A percentile compares a stretch with the other conserved stretches of the same genome.
Conservation (phyloP, 2,329 filamentous ascomycete species). For the Claviceps digitariae region DNA sequence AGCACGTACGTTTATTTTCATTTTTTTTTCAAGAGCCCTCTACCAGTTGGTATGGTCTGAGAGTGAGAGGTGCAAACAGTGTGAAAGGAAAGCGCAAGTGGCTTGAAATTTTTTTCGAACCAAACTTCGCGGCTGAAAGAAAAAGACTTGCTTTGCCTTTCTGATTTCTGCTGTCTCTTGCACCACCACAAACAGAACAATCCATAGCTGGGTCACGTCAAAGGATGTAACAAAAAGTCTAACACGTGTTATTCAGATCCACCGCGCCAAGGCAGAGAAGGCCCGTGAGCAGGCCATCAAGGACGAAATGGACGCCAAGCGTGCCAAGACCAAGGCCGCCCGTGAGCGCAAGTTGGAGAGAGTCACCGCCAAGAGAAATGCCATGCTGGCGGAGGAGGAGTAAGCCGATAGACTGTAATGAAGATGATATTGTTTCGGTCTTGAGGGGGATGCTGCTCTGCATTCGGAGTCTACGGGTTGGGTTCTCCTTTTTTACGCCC, state of each 20-base stretch:
- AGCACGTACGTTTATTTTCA: constrained; percentile 69
- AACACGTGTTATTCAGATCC: constrained; percentile 52
- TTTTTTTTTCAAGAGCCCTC: neutral
- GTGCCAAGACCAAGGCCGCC: constrained; percentile 99
- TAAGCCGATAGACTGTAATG: constrained; percentile 31
- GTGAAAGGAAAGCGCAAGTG: neutral
- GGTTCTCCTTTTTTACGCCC: constrained; percentile 33
- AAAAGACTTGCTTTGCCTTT: no score
- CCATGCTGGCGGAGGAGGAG: constrained; percentile 61
- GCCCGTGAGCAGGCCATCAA: constrained; percentile 87
- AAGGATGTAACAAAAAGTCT: no score
- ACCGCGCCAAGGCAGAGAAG: constrained; percentile 99
- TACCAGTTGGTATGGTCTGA: neutral
- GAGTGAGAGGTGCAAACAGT: neutral
- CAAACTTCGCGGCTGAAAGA: no score
- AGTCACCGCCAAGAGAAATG: constrained; percentile 78
- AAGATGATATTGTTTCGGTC: constrained; percentile 25
- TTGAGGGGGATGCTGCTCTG: constrained; percentile 43
- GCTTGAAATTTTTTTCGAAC: no score
- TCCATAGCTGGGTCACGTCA: no score
- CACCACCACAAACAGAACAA: neutral
- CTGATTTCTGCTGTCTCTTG: no score
- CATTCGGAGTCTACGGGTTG: constrained; percentile 48
- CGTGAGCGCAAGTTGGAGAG: constrained; percentile 97
- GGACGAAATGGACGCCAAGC: constrained; percentile 99